These are phyloP conservation scores for Podospora anserina DNA, from an alignment of 495 filamentous ascomycete genomes.

Conservation along the genomic window DNA sequence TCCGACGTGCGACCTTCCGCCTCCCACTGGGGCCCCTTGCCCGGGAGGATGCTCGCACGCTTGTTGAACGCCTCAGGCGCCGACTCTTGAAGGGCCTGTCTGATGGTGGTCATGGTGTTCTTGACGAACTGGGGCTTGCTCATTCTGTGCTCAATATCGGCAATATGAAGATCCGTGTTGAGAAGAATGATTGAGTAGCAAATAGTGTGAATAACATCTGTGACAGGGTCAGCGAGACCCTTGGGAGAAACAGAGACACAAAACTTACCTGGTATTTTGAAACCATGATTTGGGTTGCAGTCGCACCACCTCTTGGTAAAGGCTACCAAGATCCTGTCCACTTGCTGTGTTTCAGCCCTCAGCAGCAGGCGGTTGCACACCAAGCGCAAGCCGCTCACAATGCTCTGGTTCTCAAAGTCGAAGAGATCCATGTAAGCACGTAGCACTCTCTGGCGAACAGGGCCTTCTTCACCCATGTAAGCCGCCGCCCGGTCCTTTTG, in stretches of 20 bases:
- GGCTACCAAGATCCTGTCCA: constrained; percentile 87
- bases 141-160: constrained; percentile 96
- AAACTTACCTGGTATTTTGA: constrained; percentile 76
- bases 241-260: background rate
- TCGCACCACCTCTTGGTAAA: constrained; percentile 88
- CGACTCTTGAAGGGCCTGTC: constrained; percentile 67
- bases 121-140: constrained; percentile 89
- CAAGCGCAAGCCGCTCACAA: constrained; percentile 71
- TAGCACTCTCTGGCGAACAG: constrained; percentile 61
- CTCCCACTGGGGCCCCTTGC: constrained; percentile 33
- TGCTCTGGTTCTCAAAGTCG: constrained; percentile 78
- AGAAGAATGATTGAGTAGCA: constrained; percentile 92
- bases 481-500: constrained; percentile 74
- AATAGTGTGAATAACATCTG: constrained; percentile 95
- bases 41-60: constrained; percentile 43
- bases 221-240: constrained; percentile 6
- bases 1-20: constrained; percentile 32
- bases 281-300: constrained; percentile 92
- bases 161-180: constrained; percentile 93
- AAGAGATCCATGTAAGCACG: constrained; percentile 91
- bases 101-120: constrained; percentile 91
- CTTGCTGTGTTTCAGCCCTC: constrained; percentile 92
- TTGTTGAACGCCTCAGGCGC: constrained; percentile 62
- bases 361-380: constrained; percentile 81
- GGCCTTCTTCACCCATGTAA: constrained; percentile 80